These are phyloP conservation scores for Stephanodiscus minutulus DNA, from an alignment of 108 stramenopile species.

Conservation along the genomic window DNA sequence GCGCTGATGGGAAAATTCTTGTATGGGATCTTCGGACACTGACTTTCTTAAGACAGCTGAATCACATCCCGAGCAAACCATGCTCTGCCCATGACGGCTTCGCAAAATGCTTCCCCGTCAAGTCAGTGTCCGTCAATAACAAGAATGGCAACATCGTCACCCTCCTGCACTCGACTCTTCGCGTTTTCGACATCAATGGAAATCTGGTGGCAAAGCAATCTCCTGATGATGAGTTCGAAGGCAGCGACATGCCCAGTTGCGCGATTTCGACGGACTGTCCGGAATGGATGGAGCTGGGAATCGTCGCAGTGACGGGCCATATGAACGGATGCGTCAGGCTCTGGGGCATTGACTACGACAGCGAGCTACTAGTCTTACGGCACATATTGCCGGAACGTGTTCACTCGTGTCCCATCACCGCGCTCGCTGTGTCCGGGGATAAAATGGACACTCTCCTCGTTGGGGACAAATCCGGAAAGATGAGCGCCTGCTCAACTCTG, in stretches of 20 bases:
- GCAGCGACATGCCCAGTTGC: slow-evolving; percentile 63
- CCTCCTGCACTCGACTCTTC: slow-evolving; percentile 74
- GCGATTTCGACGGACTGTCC: slow-evolving; percentile 89
- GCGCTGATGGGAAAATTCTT: slow-evolving; percentile 85
- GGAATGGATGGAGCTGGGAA: slow-evolving; percentile 93
- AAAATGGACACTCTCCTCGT: slow-evolving; percentile 85
- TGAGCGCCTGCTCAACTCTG: slow-evolving; percentile 73
- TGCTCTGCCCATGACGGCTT: slow-evolving; percentile 15
- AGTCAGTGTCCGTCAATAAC: slow-evolving; percentile 88
- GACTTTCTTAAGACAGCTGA: slow-evolving; percentile 83
- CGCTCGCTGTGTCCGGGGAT: slow-evolving; percentile 62
- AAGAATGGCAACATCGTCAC: slow-evolving; percentile 89
- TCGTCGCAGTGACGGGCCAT: slow-evolving; percentile 93
- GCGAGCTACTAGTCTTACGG: slow-evolving; percentile 49
- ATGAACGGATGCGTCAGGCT: slow-evolving; percentile 91
- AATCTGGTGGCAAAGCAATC: slow-evolving; percentile 78
- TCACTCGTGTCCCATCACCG: slow-evolving; percentile 81
- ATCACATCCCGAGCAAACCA: slow-evolving; percentile 24
- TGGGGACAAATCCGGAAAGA: slow-evolving; percentile 87
- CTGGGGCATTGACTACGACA: slow-evolving; percentile 83
- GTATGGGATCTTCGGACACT: slow-evolving; percentile 93
- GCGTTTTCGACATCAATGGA: slow-evolving; percentile 92
- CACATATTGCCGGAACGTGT: slow-evolving; percentile 70
- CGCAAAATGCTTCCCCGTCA: slow-evolving; percentile 41
- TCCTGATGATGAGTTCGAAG: slow-evolving; percentile 55